A percentile compares a stretch with the other conserved stretches of the same genome.
These are phyloP conservation scores for Mycena floridula DNA, from an alignment of 768 basidiomycete genomes.

Conservation along the genomic window DNA sequence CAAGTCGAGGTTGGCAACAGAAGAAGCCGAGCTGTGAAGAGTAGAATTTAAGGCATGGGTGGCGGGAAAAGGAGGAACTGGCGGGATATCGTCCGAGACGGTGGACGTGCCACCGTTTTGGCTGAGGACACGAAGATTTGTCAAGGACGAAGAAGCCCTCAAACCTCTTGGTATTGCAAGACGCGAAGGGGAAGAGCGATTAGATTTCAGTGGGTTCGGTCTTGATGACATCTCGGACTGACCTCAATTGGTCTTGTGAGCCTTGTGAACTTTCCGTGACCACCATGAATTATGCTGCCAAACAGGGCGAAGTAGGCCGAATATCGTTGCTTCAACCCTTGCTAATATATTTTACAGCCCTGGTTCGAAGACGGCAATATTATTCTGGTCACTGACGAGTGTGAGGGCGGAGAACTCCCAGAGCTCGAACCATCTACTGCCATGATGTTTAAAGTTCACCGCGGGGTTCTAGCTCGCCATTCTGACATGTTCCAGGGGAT, in stretches of 20 bases:
- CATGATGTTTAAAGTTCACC: conserved; percentile 50
- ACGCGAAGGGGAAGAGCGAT: conserved; percentile 38
- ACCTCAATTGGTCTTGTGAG: too few relatives aligned
- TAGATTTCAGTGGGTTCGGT: not conserved
- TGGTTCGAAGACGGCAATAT: conserved; percentile 63
- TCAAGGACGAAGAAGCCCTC: conserved; percentile 49
- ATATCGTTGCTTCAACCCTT: too few relatives aligned
- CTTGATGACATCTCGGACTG: too few relatives aligned
- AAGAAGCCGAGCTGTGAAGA: conserved; percentile 65
- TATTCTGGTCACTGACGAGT: conserved; percentile 37
- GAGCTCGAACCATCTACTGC: too few relatives aligned
- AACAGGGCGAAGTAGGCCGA: too few relatives aligned
- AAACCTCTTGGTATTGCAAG: conserved; percentile 45
- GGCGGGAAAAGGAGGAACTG: conserved; percentile 23
- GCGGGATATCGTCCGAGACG: conserved; percentile 16
- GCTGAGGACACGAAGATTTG: conserved; percentile 51
- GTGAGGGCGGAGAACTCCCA: conserved; percentile 5
- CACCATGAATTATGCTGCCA: too few relatives aligned
- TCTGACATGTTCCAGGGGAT: conserved; percentile 53
- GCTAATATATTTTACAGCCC: too few relatives aligned
- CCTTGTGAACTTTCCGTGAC: too few relatives aligned
- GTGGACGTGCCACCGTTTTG: conserved; percentile 32
- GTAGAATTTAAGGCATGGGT: too few relatives aligned
- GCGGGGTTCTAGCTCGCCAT: conserved; percentile 42
- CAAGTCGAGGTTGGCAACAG: conserved; percentile 60